phyloP scores from a whole-genome alignment of 192 early-diverging fungal genomes.

The Linnemannia hyalina region DNA sequence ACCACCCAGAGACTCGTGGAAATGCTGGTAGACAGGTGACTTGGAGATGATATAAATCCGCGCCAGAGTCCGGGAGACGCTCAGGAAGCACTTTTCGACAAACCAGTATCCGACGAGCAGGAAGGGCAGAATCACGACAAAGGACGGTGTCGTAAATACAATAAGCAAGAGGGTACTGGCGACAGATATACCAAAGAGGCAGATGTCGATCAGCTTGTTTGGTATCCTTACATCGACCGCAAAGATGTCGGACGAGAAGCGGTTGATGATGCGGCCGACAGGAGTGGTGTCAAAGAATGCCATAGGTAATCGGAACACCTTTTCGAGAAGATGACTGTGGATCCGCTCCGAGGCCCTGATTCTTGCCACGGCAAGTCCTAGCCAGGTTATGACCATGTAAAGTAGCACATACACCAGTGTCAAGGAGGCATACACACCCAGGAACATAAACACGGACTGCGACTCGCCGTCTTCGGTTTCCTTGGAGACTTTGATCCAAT shows the following conservation, averaged over 20 bases:
- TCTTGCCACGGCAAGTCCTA: constrained; percentile 25
- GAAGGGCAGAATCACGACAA: constrained; percentile 26
- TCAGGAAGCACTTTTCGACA: constrained; percentile 65
- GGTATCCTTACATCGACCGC: constrained; percentile 27
- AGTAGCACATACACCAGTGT: constrained; percentile 34
- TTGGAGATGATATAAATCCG: constrained; percentile 78
- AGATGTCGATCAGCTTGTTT: constrained; percentile 32
- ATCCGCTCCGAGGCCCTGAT: constrained; percentile 72
- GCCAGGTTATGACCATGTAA: constrained; percentile 35
- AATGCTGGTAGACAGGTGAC: constrained; percentile 76
- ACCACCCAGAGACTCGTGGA: constrained; percentile 66
- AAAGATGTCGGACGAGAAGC: constrained; percentile 55
- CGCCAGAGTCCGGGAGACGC: constrained; percentile 74
- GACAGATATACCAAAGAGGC: constrained; percentile 55
- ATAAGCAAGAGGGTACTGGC: constrained; percentile 24
- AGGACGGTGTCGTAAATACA: constrained; percentile 30
- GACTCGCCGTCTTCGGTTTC: constrained; percentile 49
- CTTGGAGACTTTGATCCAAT: constrained; percentile 64
- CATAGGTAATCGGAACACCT: constrained; percentile 72
- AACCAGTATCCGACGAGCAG: constrained; percentile 45
- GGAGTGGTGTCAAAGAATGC: constrained; percentile 76
- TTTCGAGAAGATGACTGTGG: constrained; percentile 72
- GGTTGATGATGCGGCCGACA: constrained; percentile 75
- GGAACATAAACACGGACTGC: constrained; percentile 13
- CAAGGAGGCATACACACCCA: constrained; percentile 22